Base-by-base conservation (phyloP, 108 stramenopile species). In the Cyclotella atomus region DNA sequence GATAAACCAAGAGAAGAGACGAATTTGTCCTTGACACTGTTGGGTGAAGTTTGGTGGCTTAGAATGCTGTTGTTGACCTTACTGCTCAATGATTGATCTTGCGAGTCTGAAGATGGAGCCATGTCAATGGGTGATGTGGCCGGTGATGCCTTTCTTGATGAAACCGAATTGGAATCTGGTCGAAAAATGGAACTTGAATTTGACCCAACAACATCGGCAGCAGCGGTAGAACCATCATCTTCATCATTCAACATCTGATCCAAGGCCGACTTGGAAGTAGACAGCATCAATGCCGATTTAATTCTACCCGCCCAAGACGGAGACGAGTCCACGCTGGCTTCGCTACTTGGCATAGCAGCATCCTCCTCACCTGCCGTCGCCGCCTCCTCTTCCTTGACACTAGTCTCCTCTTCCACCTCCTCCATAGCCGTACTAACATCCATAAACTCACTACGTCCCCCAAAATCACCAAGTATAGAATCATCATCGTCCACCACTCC, bases 381-480 rank as follows among this genome's bases (percentile, higher is more conserved):
- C 20, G 9, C 15, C 19, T 14, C 47, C 21, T 52, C 21, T 23
- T 52, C 52, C 20, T 52, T 8, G 32, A 29, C 35, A 36, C 1
- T 30, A 29, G 14, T 34, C 32, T 16, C 66, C 35, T 30, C 35
- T 43, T 57, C 38, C 41, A 32, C 23, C 7, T 41, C 61, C 49
- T 53, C 46, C 47, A 50, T 34, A 2, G 46, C 60, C 30, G 20
- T 61, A 45, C 9, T 21, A 34, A 17, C 53, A 56, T 46, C 73
- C 29, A 25, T 20, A 15, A 38, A n/a, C n/a, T 36, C 35, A 21
- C 67, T 44, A 25, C 21, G 23, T 5, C 33, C 30, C n/a, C 56
- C 65, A 29, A 78, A 59, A 29, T 62, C 65, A n/a, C 77, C 77
- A 23, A 78, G 32, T 29, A 78, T 78, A 15, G 77, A 78, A 65